Evolutionary conservation across 768 basidiomycete species (phyloP).

Genomic region (Trametes cubensis): DNA sequence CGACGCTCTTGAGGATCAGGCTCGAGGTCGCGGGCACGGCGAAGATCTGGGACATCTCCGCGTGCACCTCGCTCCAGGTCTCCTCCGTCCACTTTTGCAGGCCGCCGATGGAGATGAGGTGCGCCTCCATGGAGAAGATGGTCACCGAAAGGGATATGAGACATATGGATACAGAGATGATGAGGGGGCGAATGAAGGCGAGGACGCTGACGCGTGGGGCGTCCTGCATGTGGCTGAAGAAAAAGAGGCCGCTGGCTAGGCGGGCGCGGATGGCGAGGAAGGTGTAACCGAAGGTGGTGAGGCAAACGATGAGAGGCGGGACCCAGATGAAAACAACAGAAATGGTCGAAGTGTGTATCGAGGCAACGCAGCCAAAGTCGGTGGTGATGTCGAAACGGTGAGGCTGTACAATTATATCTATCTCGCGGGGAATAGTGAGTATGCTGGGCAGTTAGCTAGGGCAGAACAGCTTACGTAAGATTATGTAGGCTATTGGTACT

Average conservation of each 20-base stretch:
- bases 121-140: conserved; percentile 25
- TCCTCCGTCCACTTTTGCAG: conserved; percentile 26
- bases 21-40: conserved; percentile 13
- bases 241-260: conserved; percentile 44
- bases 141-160: conserved; percentile 21
- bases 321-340: conserved; percentile 43
- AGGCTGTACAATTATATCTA: conserved; percentile 44
- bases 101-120: conserved; percentile 21
- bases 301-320: conserved; percentile 40
- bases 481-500: conserved; percentile 36
- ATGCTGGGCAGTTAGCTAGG: conserved; percentile 32
- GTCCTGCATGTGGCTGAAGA: conserved; percentile 24
- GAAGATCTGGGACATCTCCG: conserved; percentile 24
- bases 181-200: conserved; percentile 29
- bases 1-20: conserved; percentile 4
- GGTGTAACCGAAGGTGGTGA: conserved; percentile 38
- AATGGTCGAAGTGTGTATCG: conserved; percentile 42
- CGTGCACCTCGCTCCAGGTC: conserved; percentile 29
- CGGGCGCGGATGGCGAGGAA: conserved; percentile 46
- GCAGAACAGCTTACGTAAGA: conserved; percentile 33
- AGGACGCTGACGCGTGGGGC: conserved; percentile 25
- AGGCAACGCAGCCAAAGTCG: conserved; percentile 37
- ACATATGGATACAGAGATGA: conserved; percentile 24
- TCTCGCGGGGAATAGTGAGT: conserved; percentile 33
- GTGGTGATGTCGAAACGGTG: conserved; percentile 41